phyloP scores from a whole-genome alignment of 225 moss, liverwort and hornwort genomes.

The Antitrichia curtipendula region DNA sequence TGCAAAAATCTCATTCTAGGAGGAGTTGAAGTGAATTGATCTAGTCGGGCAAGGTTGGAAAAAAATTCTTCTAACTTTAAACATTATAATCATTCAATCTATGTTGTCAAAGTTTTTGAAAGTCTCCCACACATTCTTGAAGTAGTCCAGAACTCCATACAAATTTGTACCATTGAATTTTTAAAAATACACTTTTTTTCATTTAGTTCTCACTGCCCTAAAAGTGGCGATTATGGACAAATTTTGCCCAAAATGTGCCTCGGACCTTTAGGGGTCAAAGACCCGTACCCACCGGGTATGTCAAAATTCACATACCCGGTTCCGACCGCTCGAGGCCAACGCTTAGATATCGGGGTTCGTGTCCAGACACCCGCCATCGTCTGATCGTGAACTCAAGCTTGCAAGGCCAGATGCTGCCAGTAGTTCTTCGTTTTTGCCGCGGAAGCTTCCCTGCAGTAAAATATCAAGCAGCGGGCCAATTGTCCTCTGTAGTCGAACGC shows the following conservation, averaged over 20 bases:
- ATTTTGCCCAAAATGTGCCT: background rate
- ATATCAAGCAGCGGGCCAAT: background rate
- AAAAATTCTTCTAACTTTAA: background rate
- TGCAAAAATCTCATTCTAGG: background rate
- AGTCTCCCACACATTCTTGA: rapidly evolving
- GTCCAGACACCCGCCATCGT: background rate
- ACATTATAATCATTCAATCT: background rate
- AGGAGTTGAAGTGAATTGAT: rapidly evolving
- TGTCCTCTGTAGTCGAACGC: background rate
- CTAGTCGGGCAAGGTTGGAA: background rate
- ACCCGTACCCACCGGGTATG: background rate
- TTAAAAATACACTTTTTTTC: background rate
- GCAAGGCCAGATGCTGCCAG: background rate
- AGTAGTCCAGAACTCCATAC: background rate
- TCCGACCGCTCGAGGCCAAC: background rate
- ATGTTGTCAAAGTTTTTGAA: rapidly evolving
- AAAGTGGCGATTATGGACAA: background rate
- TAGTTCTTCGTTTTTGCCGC: background rate
- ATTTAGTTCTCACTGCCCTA: background rate
- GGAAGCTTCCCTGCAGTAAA: background rate
- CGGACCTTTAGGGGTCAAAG: background rate
- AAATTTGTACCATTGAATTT: background rate
- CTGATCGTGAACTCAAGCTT: background rate
- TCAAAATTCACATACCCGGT: background rate
- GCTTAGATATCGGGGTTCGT: background rate